Conservation (phyloP, 495 filamentous ascomycete genomes). For the Tuber brumale region DNA sequence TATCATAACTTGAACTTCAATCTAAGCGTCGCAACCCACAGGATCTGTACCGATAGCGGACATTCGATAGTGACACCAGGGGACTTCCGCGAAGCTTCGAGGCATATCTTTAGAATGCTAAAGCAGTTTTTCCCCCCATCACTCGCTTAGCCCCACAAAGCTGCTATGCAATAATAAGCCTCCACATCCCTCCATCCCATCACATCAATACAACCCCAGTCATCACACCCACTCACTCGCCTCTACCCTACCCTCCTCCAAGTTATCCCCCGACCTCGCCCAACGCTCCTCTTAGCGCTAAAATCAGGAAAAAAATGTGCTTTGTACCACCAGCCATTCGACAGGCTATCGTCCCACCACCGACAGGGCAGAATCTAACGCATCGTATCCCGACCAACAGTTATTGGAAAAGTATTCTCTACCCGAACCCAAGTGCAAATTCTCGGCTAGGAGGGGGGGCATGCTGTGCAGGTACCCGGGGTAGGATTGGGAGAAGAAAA, state of each 20-base stretch:
- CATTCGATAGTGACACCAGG: not conserved
- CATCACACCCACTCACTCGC: not conserved
- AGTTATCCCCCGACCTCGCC: no score
- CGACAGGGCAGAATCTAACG: not conserved
- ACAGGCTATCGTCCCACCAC: not conserved
- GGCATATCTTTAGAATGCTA: not conserved
- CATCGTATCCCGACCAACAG: not conserved
- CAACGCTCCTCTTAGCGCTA: not conserved
- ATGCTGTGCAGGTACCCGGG: not conserved
- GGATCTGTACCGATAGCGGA: not conserved
- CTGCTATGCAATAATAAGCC: not conserved
- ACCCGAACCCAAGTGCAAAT: not conserved
- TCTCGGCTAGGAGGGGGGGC: not conserved
- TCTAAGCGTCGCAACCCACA: not conserved
- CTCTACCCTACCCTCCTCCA: not conserved
- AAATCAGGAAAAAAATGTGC: not conserved
- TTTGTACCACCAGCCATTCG: not conserved
- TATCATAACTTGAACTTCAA: not conserved
- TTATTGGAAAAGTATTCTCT: not conserved
- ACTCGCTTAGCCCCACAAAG: not conserved
- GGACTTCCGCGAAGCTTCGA: not conserved
- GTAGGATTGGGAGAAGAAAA: not conserved
- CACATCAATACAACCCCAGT: not conserved
- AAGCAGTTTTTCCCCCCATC: not conserved
- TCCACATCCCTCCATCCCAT: not conserved